phyloP scores from a whole-genome alignment of 1,284 basidiomycete genomes.

The Apiotrichum laibachii region DNA sequence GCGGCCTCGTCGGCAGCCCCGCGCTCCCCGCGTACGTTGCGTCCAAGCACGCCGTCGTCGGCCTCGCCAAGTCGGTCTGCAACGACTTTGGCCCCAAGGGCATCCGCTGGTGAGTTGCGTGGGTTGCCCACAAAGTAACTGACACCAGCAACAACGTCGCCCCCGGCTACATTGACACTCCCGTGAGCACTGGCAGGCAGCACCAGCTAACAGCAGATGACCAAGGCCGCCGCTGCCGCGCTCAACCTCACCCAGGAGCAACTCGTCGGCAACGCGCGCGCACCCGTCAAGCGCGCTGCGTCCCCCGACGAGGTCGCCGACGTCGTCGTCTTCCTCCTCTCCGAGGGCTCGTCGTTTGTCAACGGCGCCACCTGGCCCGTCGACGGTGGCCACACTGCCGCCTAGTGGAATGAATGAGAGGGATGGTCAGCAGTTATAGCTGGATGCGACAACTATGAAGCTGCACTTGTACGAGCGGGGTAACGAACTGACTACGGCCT shows the following conservation, averaged over 20 bases:
- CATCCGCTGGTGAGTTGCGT: slow-evolving; percentile 11
- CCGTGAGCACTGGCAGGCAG: slow-evolving; percentile 21
- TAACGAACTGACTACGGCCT: too few relatives aligned
- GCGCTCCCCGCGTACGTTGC: slow-evolving; percentile 11
- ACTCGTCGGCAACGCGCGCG: slow-evolving; percentile 5
- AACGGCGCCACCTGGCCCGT: slow-evolving; percentile 25
- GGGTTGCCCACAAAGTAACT: neutral
- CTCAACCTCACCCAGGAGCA: slow-evolving; percentile 14
- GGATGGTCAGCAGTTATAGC: too few relatives aligned
- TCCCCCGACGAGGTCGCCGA: slow-evolving; percentile 36
- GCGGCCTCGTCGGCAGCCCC: neutral
- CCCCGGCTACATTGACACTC: slow-evolving; percentile 16
- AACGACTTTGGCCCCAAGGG: slow-evolving; percentile 14
- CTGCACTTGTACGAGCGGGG: too few relatives aligned
- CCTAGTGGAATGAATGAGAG: neutral
- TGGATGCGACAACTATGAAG: too few relatives aligned
- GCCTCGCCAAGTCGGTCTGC: slow-evolving; percentile 13
- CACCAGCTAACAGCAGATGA: slow-evolving; percentile 28
- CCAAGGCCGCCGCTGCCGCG: slow-evolving; percentile 25
- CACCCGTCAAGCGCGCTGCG: slow-evolving; percentile 30
- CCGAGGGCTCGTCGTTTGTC: slow-evolving; percentile 33
- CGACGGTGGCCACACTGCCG: neutral
- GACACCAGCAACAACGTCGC: slow-evolving; percentile 18
- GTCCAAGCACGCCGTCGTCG: slow-evolving; percentile 24
- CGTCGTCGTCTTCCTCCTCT: slow-evolving; percentile 28